These are phyloP conservation scores for Leccinum broughii DNA, from an alignment of 768 basidiomycete species.

Conservation along the genomic window DNA sequence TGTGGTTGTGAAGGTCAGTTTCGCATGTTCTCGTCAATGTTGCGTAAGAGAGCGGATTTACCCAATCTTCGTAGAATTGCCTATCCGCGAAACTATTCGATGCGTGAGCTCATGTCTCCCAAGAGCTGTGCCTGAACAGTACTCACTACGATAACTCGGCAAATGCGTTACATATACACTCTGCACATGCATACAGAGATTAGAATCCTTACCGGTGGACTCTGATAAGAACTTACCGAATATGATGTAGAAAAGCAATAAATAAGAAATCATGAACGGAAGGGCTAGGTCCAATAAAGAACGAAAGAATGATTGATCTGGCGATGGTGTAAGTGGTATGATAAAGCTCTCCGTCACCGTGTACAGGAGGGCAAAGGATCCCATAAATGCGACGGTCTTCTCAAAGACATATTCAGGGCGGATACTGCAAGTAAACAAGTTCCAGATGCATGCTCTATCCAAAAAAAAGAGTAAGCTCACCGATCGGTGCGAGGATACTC, in stretches of 20 bases:
- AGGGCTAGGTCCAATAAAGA: constrained; percentile 83
- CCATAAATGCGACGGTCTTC: constrained; percentile 83
- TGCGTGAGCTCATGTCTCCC: constrained; percentile 3
- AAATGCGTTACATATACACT: constrained; percentile 96
- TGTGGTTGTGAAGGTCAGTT: constrained; percentile 21
- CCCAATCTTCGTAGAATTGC: constrained; percentile 98
- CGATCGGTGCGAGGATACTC: constrained; percentile 91
- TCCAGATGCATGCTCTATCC: not conserved
- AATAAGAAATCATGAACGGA: constrained; percentile 92
- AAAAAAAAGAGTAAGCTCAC: constrained; percentile 40
- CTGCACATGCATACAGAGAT: constrained; percentile 37
- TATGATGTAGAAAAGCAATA: constrained; percentile 83
- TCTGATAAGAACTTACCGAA: constrained; percentile 52
- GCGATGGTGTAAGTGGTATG: constrained; percentile 72
- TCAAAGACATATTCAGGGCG: constrained; percentile 56
- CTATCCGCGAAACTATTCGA: constrained; percentile 85
- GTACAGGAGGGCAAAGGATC: constrained; percentile 92
- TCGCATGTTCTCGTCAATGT: not conserved
- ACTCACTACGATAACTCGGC: constrained; percentile 87
- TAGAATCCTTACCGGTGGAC: not conserved
- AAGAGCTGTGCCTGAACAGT: not conserved
- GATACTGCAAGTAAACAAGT: constrained; percentile 19
- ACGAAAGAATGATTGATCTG: constrained; percentile 69
- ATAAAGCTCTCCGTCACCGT: constrained; percentile 95
- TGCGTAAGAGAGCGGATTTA: constrained; percentile 27